Base-by-base conservation (phyloP, 2,329 filamentous ascomycete genomes). In the Colletotrichum phormii region DNA sequence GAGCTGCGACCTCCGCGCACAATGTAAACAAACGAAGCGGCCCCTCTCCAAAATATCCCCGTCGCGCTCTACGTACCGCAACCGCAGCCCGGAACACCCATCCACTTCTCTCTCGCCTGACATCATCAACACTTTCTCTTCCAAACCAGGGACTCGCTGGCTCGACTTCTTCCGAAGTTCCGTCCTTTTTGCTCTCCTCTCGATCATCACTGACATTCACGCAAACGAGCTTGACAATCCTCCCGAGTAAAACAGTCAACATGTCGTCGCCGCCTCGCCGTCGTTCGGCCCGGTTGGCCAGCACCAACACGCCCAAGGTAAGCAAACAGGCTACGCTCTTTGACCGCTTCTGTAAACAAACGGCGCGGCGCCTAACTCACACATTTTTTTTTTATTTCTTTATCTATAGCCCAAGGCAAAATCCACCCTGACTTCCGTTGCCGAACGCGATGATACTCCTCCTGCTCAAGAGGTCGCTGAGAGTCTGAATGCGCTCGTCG, bases 251-350 rank as follows among this genome's bases (percentile, higher is more conserved):
- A 22, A 58, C 67, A 71, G 42, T 74, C 73, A 81, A 60, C 73
- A 85, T 85, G 82, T 81, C 42, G 42, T 49, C 83, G 66, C 82
- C 82, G 64, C 82, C 83, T 70, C 83, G 83, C 78, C 84, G 84
- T 77, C 83, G 84, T 72, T 86, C 84, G 67, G 84, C 84, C 76
- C 83, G 84, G 76, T 79, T 86, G 79, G 84, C 84, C 67, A 78
- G 78, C 74, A 76, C 79, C 54, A 75, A 74, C 59, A 75, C 74
- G 26, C 68, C 71, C 24, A 84, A 84, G 82, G 83, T 85, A 78
- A 64, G 61, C 42, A 76, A 49, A 49, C 37, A 8, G 37, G 37
- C 37, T 18, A 42, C 54, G 59, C 54, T 67, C 67, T 66, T 71
- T 75, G 74, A 77, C 74, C 67, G 37, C 64, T 24, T 46, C 31